Evolutionary conservation across 116 monocot genomes (phyloP).

Genomic region (Dioscorea cayenensis): DNA sequence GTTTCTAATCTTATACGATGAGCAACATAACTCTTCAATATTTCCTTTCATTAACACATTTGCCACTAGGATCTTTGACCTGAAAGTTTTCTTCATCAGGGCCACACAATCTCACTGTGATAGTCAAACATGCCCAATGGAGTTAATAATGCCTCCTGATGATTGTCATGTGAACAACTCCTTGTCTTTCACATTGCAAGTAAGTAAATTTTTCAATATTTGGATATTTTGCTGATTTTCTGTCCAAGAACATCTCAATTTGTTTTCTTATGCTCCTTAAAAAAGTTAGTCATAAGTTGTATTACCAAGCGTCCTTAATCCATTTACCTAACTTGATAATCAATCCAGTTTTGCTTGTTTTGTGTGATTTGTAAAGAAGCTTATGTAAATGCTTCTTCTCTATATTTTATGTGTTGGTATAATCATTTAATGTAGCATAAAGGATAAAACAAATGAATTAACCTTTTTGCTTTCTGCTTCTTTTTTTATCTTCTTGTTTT

Average conservation of each 20-base stretch:
- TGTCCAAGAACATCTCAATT: neutral
- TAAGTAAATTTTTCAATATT: conserved; percentile 17
- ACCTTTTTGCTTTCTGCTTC: no score
- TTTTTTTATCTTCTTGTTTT: no score
- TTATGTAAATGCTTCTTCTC: no score
- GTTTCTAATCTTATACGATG: conserved; percentile 15
- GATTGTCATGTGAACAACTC: conserved; percentile 91
- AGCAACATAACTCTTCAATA: neutral
- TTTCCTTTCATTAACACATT: neutral
- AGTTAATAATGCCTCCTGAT: conserved; percentile 82
- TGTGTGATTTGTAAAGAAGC: no score
- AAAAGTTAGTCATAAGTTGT: neutral
- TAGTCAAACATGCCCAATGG: conserved; percentile 74
- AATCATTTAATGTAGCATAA: no score
- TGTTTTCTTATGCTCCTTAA: neutral
- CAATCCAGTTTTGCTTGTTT: no score
- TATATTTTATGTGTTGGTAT: no score
- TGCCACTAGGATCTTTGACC: conserved; percentile 1
- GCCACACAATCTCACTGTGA: conserved; percentile 47
- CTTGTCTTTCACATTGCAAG: conserved; percentile 78
- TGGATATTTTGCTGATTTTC: neutral
- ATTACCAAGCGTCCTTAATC: neutral
- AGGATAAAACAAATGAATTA: no score
- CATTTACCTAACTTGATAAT: no score
- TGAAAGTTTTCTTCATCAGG: conserved; percentile 35